Conservation (phyloP, 1,284 basidiomycete species). For the Malassezia equina region DNA sequence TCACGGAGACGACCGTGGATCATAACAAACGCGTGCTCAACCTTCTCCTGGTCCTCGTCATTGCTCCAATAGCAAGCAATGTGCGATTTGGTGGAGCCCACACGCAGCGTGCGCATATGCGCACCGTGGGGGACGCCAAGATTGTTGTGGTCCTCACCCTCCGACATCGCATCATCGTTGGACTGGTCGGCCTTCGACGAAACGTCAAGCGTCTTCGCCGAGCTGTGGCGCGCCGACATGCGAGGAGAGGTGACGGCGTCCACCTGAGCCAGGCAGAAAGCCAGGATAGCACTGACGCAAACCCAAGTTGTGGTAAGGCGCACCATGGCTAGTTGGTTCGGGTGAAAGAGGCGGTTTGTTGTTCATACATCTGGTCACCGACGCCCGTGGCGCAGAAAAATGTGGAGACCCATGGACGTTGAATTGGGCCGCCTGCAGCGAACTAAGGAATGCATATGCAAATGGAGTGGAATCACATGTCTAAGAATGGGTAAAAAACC, state of each 20-base stretch:
- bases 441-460: neutral
- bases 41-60: conserved; percentile 16
- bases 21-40: conserved; percentile 38
- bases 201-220: conserved; percentile 1
- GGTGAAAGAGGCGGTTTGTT: neutral
- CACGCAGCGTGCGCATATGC: conserved; percentile 20
- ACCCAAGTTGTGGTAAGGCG: neutral
- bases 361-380: neutral
- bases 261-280: neutral
- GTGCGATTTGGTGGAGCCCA: conserved; percentile 18
- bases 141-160: conserved; percentile 20
- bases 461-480: neutral
- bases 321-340: neutral
- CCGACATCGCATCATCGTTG: neutral
- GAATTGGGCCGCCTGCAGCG: neutral
- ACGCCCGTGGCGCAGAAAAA: neutral
- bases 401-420: neutral
- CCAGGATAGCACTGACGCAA: neutral
- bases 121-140: conserved; percentile 27
- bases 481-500: neutral
- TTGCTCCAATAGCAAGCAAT: conserved; percentile 32
- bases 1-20: conserved; percentile 40
- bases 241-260: neutral
- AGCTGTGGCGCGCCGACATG: neutral
- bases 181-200: neutral